Conservation (phyloP, 2,329 filamentous ascomycete species). For the Talaromyces sp. region DNA sequence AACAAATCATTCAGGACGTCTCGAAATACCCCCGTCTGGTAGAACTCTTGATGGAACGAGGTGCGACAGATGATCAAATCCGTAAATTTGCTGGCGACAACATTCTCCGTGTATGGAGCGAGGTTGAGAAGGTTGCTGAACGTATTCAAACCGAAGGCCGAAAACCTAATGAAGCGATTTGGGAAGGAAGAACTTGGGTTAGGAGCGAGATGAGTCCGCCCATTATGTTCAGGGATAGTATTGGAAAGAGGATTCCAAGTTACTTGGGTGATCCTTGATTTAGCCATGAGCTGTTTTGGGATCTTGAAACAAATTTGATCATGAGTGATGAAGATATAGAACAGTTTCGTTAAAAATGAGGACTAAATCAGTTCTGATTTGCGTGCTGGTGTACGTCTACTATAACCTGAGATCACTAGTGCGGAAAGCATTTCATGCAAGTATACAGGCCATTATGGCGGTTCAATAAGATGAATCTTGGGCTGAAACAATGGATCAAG, state of each 20-base stretch:
- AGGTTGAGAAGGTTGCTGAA: slow-evolving; percentile 22
- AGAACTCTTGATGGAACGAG: slow-evolving; percentile 31
- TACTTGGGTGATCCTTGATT: slow-evolving; percentile 4
- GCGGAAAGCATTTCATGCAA: no score
- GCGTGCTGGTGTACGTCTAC: no score
- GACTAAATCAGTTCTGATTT: no score
- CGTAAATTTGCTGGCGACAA: slow-evolving; percentile 39
- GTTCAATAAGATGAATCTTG: no score
- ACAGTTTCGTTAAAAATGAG: no score
- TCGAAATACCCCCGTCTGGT: slow-evolving; percentile 24
- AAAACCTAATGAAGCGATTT: slow-evolving; percentile 22
- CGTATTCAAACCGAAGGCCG: slow-evolving; percentile 20
- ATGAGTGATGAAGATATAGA: no score
- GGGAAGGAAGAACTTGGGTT: slow-evolving; percentile 14
- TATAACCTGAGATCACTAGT: no score
- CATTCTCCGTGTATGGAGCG: slow-evolving; percentile 30
- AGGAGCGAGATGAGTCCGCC: slow-evolving; percentile 15
- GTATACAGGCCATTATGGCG: no score
- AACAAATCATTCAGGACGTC: slow-evolving; percentile 20
- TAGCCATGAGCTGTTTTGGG: background rate
- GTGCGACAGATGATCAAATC: slow-evolving; percentile 40
- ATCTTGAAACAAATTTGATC: no score
- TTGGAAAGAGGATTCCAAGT: slow-evolving; percentile 14
- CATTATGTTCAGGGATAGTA: slow-evolving; percentile 15
- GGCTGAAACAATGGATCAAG: no score